A percentile compares a stretch with the other conserved stretches of the same genome.
Evolutionary conservation across 345 rosid species (phyloP).

Genomic region (Eucalyptus marginata): DNA sequence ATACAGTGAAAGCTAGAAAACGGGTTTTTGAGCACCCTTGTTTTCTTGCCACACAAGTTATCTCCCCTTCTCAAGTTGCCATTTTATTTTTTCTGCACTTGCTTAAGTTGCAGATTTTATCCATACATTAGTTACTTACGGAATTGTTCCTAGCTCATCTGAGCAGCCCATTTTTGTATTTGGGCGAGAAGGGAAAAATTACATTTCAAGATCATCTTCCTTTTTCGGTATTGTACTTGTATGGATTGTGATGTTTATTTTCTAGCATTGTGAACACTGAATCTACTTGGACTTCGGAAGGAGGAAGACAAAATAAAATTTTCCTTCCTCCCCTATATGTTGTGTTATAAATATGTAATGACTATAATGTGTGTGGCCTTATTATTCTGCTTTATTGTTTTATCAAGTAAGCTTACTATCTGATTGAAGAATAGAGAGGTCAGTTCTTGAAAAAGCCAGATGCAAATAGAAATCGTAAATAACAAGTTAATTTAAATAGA

Average conservation of each 20-base stretch:
- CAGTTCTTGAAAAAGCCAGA: not conserved
- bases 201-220: not conserved
- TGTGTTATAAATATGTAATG: not conserved
- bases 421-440: not conserved
- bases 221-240: not conserved
- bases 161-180: not conserved
- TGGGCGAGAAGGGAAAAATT: not conserved
- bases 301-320: not conserved
- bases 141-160: not conserved
- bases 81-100: not conserved
- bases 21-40: not conserved
- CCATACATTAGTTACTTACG: not conserved
- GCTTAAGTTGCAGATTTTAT: not conserved
- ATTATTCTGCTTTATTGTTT: not conserved
- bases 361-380: not conserved
- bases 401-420: not conserved
- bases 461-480: not conserved
- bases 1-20: not conserved
- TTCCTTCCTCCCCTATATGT: not conserved
- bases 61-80: not conserved
- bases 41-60: not conserved
- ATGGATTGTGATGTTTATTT: not conserved
- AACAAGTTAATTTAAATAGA: not conserved
- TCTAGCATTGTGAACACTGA: not conserved
- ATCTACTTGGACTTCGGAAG: not conserved